phyloP scores from a whole-genome alignment of 345 rosid species.

The Citrus cavaleriei region DNA sequence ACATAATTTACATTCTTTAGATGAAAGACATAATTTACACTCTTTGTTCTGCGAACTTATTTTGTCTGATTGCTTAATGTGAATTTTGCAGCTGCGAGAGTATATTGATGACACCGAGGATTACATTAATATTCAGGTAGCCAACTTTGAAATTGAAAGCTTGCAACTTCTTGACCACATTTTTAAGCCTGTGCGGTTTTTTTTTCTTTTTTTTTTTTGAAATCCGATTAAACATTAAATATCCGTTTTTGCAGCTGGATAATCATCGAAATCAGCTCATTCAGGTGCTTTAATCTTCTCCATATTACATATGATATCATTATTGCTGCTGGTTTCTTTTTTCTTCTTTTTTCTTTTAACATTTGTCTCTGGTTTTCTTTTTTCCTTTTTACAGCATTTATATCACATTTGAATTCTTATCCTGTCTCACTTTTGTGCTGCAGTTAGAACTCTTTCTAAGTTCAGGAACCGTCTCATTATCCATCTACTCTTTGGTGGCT shows the following conservation, averaged over 20 bases:
- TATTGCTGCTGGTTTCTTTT: not conserved
- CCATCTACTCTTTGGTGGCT: conserved; percentile 71
- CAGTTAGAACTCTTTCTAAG: conserved; percentile 84
- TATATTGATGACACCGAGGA: conserved; percentile 98
- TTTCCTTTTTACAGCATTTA: not conserved
- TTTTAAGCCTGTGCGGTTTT: not conserved
- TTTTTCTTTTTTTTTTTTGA: not conserved
- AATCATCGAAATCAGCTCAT: conserved; percentile 98
- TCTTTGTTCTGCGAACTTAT: not conserved
- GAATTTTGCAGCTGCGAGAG: conserved; percentile 77
- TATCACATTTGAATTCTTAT: not conserved
- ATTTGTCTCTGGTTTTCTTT: not conserved
- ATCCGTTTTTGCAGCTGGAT: conserved; percentile 66
- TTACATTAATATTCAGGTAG: conserved; percentile 94
- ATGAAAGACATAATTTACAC: too few species aligned
- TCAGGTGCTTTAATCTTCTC: conserved; percentile 51
- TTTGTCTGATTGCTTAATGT: conserved; percentile 8
- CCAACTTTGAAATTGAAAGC: not conserved
- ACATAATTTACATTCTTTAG: not conserved
- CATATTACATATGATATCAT: not conserved
- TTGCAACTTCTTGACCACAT: not conserved
- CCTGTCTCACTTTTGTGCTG: conserved; percentile 15
- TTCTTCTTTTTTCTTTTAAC: not conserved
- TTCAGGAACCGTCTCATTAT: conserved; percentile 63
- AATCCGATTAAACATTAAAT: not conserved